Evolutionary conservation across 1,139 yeast species (phyloP).

Genomic region (Diutina neorugosa): DNA sequence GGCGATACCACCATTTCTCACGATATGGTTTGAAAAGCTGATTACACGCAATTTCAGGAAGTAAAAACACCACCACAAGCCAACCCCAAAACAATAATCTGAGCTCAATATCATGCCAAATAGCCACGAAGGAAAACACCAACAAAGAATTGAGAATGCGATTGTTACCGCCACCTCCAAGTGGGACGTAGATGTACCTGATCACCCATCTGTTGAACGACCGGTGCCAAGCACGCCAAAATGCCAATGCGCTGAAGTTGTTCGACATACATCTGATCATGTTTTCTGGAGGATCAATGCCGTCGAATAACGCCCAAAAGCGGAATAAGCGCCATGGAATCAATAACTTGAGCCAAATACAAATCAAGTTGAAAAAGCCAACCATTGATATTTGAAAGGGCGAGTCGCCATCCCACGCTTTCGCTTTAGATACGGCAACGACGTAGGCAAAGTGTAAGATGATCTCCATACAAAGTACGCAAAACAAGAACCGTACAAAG

Average conservation of each 20-base stretch:
- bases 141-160: conserved; percentile 65
- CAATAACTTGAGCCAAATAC: conserved; percentile 84
- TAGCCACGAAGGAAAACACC: conserved; percentile 93
- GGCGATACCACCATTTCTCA: conserved; percentile 61
- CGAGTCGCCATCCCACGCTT: conserved; percentile 83
- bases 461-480: conserved; percentile 81
- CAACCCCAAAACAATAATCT: conserved; percentile 90
- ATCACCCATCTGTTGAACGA: conserved; percentile 85
- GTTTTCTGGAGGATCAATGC: conserved; percentile 94
- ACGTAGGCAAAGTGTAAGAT: conserved; percentile 82
- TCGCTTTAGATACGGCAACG: conserved; percentile 78
- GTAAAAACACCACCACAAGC: conserved; percentile 72
- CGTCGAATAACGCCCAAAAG: conserved; percentile 83
- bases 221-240: conserved; percentile 99
- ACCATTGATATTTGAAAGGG: conserved; percentile 94
- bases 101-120: conserved; percentile 96
- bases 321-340: conserved; percentile 96
- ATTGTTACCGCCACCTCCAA: conserved; percentile 45
- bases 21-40: conserved; percentile 27
- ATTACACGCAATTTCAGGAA: conserved; percentile 80
- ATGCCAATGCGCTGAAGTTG: conserved; percentile 82
- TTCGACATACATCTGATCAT: conserved; percentile 96
- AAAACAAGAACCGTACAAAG: conserved; percentile 54
- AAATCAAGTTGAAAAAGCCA: conserved; percentile 78
- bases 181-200: conserved; percentile 72